Evolutionary conservation across 306 rosid genomes (phyloP), one percentile per base, ranked within the genome.

Genomic region (Boehmeria nivea): DNA sequence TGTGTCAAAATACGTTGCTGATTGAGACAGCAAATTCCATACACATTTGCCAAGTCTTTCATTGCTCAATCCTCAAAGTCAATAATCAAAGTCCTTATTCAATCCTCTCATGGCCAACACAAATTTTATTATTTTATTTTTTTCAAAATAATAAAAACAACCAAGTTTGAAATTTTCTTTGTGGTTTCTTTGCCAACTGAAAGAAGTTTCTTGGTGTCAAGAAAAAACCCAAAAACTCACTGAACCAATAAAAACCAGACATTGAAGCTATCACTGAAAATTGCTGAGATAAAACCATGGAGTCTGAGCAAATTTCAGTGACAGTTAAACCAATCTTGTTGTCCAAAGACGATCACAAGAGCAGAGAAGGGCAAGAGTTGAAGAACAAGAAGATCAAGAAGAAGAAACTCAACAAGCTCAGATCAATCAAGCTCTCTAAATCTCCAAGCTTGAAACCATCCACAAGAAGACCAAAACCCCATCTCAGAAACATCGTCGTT

Each of bases 341-440:
- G 13, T 14, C 48, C 6, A 1, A 17, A 17, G 17, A 14, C 13
- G 70, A 47, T 21, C 34, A 53, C 21, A 21, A 61, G 54, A 50
- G 60, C 53, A 50, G 25, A 38, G 75, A 47, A 62, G 63, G 50
- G 56, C 43, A 51, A 20, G 79, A 80, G 50, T 57, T 74, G 39
- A 46, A 47, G 52, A 48, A 23, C 15, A 78, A 43, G 73, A 83
- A 59, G 73, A 86, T 12, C 26, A 49, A 49, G 13, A 78, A 48
- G 74, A 83, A 56, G 74, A 86, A 72, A 47, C 31, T 68, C 64
- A 87, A 71, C 72, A 85, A 76, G 63, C 39, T 78, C 54, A 75
- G 76, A 23, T 77, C 96, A 64, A 69, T 80, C 58, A 82, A 75
- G 82, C 72, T 87, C 46, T 49, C 46, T 3, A 82, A 77, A 75